phyloP scores from a whole-genome alignment of 441 rosid genomes.

The Erodium moschatum region DNA sequence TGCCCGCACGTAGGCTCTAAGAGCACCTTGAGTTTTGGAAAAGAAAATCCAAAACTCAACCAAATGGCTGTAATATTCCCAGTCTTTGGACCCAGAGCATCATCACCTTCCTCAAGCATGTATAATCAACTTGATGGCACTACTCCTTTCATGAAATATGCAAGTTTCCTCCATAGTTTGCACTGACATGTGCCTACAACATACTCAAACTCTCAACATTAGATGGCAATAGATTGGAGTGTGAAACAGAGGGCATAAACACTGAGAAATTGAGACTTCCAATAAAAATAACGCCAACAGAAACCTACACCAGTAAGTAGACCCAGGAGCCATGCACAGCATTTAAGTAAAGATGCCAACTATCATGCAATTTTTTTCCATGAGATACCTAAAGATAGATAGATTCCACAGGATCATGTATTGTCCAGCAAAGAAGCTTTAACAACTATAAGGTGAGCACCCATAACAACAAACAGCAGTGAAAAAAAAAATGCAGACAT shows the following conservation, averaged over 20 bases:
- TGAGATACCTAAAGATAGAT: too few species aligned
- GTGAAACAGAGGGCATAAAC: background rate
- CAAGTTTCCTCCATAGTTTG: conserved; percentile 64
- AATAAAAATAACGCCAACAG: too few species aligned
- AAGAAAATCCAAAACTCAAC: conserved; percentile 3
- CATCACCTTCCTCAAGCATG: background rate
- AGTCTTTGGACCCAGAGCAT: background rate
- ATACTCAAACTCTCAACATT: too few species aligned
- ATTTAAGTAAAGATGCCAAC: background rate
- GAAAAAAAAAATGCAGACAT: conserved; percentile 44
- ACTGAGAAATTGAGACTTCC: too few species aligned
- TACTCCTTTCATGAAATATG: conserved; percentile 24
- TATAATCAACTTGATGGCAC: background rate
- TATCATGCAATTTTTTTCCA: background rate
- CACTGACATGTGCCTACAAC: conserved; percentile 46
- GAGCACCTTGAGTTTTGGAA: background rate
- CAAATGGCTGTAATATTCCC: background rate
- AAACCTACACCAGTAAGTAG: background rate
- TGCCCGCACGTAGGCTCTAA: background rate
- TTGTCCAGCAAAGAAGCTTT: background rate
- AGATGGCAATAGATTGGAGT: background rate
- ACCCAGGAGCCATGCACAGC: background rate
- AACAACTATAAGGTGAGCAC: conserved; percentile 63
- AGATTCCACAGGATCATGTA: conserved; percentile 1
- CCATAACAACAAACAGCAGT: conserved; percentile 36